Evolutionary conservation across 495 filamentous ascomycete species (phyloP).

Genomic region (Trichoderma gamsii): DNA sequence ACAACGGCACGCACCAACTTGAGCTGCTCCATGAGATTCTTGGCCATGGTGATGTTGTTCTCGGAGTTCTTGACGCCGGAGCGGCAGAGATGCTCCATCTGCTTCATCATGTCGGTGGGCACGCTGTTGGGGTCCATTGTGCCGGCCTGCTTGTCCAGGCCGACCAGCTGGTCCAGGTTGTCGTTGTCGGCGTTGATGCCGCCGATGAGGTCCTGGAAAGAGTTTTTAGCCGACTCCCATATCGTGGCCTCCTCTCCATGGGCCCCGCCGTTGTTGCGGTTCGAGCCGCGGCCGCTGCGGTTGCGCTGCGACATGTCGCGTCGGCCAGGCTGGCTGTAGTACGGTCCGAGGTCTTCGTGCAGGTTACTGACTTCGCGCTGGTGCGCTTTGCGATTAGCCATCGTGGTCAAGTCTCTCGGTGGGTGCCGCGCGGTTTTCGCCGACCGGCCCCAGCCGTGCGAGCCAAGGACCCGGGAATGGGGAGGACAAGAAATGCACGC

Average conservation of each 20-base stretch:
- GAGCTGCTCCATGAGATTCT: conserved; percentile 39
- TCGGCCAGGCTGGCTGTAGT: conserved; percentile 11
- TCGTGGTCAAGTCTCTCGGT: neutral
- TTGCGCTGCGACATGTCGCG: conserved; percentile 39
- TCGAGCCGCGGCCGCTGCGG: conserved; percentile 40
- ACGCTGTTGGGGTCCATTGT: conserved; percentile 33
- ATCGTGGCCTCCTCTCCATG: conserved; percentile 43
- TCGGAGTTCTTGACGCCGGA: conserved; percentile 40
- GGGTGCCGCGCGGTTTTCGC: neutral
- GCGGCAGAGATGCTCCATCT: conserved; percentile 37
- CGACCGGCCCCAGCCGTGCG: neutral
- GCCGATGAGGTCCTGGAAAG: conserved; percentile 33
- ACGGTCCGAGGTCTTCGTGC: neutral
- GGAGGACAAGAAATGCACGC: neutral
- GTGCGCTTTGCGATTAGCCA: conserved; percentile 11
- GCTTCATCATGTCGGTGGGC: conserved; percentile 24
- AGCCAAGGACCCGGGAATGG: neutral
- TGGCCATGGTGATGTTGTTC: conserved; percentile 28
- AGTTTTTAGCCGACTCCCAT: conserved; percentile 42
- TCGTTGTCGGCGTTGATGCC: conserved; percentile 38
- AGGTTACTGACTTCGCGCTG: conserved; percentile 11
- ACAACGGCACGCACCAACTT: conserved; percentile 40
- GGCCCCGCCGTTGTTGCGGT: conserved; percentile 35
- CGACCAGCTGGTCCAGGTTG: conserved; percentile 31
- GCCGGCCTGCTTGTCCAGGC: conserved; percentile 37